These are phyloP conservation scores for Cadophora malorum DNA, from an alignment of 2,329 filamentous ascomycete species.

Conservation along the genomic window DNA sequence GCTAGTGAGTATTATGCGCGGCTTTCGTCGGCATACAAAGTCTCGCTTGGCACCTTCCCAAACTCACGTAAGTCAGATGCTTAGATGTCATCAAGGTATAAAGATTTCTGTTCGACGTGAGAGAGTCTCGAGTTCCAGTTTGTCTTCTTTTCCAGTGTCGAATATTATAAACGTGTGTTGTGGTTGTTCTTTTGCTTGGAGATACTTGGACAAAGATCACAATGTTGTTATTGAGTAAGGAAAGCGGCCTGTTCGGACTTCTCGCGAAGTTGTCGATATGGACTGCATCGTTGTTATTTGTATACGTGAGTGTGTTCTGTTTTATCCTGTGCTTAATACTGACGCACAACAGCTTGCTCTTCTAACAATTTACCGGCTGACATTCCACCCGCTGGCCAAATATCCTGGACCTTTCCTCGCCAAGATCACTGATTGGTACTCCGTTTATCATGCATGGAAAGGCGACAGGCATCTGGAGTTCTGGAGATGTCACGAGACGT, in stretches of 20 bases:
- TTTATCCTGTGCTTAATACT: background rate
- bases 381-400: conserved; percentile 68
- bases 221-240: conserved; percentile 18
- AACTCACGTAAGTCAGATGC: background rate
- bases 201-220: background rate
- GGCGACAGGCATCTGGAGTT: conserved; percentile 78
- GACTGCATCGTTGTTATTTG: background rate
- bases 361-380: conserved; percentile 58
- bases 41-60: conserved; percentile 11
- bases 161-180: too few species aligned
- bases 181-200: too few species aligned
- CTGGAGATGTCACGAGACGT: conserved; percentile 71
- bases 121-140: too few species aligned
- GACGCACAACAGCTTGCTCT: conserved; percentile 12
- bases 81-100: background rate
- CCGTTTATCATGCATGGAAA: conserved; percentile 76
- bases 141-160: too few species aligned
- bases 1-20: background rate
- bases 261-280: background rate
- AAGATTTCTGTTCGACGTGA: background rate
- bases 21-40: conserved; percentile 20
- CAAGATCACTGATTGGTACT: conserved; percentile 67
- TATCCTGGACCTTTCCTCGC: conserved; percentile 70
- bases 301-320: conserved; percentile 13
- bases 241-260: background rate